Evolutionary conservation across 768 basidiomycete species (phyloP).

Genomic region (Suillus subaureus): DNA sequence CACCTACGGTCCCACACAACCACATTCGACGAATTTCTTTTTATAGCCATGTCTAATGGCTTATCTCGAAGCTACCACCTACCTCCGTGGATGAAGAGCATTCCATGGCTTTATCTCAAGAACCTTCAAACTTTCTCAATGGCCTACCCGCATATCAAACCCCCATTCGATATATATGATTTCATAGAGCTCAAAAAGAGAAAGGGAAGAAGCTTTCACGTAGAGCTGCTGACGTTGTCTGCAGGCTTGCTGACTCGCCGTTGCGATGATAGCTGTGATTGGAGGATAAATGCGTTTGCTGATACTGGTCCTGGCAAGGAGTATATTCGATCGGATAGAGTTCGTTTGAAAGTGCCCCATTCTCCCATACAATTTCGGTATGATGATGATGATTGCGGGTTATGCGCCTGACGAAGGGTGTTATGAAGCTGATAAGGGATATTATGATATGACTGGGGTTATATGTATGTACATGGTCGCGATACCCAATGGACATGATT

Average conservation of each 20-base stretch:
- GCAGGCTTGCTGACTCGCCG: background rate
- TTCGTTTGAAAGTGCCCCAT: background rate
- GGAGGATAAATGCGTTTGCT: background rate
- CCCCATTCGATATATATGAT: background rate
- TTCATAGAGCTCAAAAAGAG: accelerated
- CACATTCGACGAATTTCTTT: background rate
- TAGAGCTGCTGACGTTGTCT: background rate
- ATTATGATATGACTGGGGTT: background rate
- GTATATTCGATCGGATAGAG: background rate
- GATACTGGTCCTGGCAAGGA: background rate
- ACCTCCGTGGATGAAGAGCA: background rate
- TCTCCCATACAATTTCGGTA: background rate
- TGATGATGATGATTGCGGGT: background rate
- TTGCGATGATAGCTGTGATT: background rate
- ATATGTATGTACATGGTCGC: background rate
- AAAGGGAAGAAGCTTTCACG: background rate
- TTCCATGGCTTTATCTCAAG: background rate
- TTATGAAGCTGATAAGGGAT: background rate
- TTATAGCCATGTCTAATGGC: background rate
- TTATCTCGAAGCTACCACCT: background rate
- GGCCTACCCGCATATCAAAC: background rate
- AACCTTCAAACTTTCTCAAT: background rate
- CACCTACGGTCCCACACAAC: background rate
- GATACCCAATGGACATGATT: background rate
- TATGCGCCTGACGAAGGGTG: background rate